These are phyloP conservation scores for Amanita inopinata DNA, from an alignment of 768 basidiomycete genomes.

Conservation along the genomic window DNA sequence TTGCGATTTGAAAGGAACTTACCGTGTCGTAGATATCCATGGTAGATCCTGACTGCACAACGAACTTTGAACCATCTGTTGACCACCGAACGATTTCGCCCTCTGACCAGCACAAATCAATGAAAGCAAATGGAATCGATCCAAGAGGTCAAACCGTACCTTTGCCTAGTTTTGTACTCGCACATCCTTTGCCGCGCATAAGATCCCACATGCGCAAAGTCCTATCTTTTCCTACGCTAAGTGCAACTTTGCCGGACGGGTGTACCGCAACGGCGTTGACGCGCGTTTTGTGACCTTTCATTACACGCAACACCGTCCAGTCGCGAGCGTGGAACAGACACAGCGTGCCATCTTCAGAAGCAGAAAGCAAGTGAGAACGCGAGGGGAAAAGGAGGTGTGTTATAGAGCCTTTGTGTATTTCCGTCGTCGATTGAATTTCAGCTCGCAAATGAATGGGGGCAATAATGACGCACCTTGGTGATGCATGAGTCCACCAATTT, in stretches of 20 bases:
- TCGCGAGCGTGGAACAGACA: constrained; percentile 89
- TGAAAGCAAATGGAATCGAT: not conserved
- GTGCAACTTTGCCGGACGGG: constrained; percentile 82
- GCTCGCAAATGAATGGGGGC: not conserved
- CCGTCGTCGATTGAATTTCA: not conserved
- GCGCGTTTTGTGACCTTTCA: constrained; percentile 91
- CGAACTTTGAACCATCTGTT: constrained; percentile 63
- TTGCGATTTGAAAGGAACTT: constrained; percentile 11
- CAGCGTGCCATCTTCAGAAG: constrained; percentile 88
- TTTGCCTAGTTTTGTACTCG: constrained; percentile 82
- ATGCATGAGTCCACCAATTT: constrained; percentile 91
- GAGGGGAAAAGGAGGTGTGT: constrained; percentile 83
- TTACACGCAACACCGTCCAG: constrained; percentile 79
- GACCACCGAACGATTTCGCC: constrained; percentile 92
- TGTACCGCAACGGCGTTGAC: constrained; percentile 89
- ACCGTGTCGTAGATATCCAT: constrained; percentile 84
- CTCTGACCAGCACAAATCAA: constrained; percentile 37
- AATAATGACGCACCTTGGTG: constrained; percentile 62
- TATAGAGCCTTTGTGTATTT: constrained; percentile 61
- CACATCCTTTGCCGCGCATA: constrained; percentile 86
- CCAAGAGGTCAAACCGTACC: constrained; percentile 37
- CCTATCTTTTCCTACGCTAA: constrained; percentile 86
- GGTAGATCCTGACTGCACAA: constrained; percentile 64
- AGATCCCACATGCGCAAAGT: constrained; percentile 98
- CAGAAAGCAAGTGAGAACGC: constrained; percentile 81